phyloP scores from a whole-genome alignment of 352 stramenopile genomes.

The Phytophthora chlamydospora region DNA sequence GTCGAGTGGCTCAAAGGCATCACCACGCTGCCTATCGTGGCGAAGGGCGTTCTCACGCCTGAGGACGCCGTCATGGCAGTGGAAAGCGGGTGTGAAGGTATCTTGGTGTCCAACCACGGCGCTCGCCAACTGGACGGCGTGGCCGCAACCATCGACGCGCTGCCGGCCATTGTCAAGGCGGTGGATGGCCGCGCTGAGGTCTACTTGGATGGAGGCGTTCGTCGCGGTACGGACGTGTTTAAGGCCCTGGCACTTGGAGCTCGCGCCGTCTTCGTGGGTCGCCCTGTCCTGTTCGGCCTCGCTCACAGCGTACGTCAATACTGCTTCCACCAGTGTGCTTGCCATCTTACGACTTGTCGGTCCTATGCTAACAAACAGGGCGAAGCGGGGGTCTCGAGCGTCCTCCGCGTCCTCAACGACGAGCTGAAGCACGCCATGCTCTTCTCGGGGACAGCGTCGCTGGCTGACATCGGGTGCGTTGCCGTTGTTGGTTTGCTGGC shows the following conservation, averaged over 20 bases:
- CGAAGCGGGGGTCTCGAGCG: slow-evolving; percentile 81
- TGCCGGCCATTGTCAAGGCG: slow-evolving; percentile 90
- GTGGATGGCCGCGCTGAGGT: slow-evolving; percentile 88
- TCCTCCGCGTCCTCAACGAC: slow-evolving; percentile 91
- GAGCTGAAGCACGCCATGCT: slow-evolving; percentile 94
- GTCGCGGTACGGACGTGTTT: slow-evolving; percentile 95
- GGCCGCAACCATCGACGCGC: slow-evolving; percentile 90
- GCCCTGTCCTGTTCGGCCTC: slow-evolving; percentile 95
- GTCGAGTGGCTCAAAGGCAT: slow-evolving; percentile 93
- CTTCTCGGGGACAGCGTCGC: slow-evolving; percentile 63
- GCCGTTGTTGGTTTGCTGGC: background rate
- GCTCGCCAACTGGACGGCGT: slow-evolving; percentile 92
- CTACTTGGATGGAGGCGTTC: slow-evolving; percentile 94
- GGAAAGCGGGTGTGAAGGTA: slow-evolving; percentile 89
- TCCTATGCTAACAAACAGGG: slow-evolving; percentile 42
- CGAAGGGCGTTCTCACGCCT: slow-evolving; percentile 94
- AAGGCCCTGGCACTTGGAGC: slow-evolving; percentile 93
- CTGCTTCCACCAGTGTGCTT: background rate
- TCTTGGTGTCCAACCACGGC: slow-evolving; percentile 96
- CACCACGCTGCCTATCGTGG: slow-evolving; percentile 90
- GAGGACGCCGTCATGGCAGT: slow-evolving; percentile 93
- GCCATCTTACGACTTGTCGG: background rate
- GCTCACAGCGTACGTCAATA: slow-evolving; percentile 75
- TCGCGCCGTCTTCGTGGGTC: slow-evolving; percentile 94
- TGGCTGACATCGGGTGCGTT: slow-evolving; percentile 67